A percentile compares a stretch with the other conserved stretches of the same genome.
These are phyloP conservation scores for Ophiocordyceps camponoti-rufipedis DNA, from an alignment of 2,329 filamentous ascomycete genomes.

Conservation along the genomic window DNA sequence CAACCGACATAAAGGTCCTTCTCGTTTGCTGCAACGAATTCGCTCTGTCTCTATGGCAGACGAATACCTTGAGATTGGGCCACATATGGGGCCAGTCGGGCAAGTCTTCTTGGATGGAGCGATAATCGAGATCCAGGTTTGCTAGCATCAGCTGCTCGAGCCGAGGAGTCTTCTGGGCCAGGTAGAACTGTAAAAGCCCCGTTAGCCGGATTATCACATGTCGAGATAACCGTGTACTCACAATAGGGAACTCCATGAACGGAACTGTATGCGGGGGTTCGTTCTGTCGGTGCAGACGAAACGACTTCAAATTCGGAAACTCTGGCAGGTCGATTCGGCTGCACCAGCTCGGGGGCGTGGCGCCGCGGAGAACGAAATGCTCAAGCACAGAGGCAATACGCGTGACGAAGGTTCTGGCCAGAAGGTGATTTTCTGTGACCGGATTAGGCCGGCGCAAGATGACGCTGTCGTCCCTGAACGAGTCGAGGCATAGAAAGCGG, in stretches of 20 bases:
- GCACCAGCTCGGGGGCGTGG: slow-evolving; percentile 6
- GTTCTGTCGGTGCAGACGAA: slow-evolving; percentile 10
- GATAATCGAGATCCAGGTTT: slow-evolving; percentile 8
- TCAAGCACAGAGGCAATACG: slow-evolving; percentile 5
- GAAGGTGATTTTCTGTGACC: background rate
- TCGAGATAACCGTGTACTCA: background rate
- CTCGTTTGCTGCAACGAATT: too few relatives aligned
- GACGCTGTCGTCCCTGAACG: background rate
- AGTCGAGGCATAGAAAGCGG: slow-evolving; percentile 3
- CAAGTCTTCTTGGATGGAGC: slow-evolving; percentile 1
- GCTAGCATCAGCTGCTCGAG: slow-evolving; percentile 15
- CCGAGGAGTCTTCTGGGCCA: slow-evolving; percentile 10
- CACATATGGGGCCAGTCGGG: slow-evolving; percentile 9
- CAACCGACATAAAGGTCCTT: slow-evolving; percentile 7
- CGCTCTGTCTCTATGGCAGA: slow-evolving; percentile 1
- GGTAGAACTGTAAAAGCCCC: slow-evolving; percentile 6
- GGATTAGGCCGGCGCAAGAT: too few relatives aligned
- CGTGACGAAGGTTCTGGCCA: slow-evolving; percentile 4
- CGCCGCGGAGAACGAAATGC: slow-evolving; percentile 7
- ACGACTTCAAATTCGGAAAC: slow-evolving; percentile 11
- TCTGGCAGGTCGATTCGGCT: slow-evolving; percentile 2
- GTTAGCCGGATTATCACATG: too few relatives aligned
- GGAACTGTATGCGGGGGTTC: background rate
- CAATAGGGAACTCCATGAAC: background rate
- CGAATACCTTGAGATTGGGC: slow-evolving; percentile 12